Percentiles rank a stretch among this genome's conserved stretches.
Conservation (phyloP, 2,329 filamentous ascomycete genomes). For the Nigrograna mackinnonii region DNA sequence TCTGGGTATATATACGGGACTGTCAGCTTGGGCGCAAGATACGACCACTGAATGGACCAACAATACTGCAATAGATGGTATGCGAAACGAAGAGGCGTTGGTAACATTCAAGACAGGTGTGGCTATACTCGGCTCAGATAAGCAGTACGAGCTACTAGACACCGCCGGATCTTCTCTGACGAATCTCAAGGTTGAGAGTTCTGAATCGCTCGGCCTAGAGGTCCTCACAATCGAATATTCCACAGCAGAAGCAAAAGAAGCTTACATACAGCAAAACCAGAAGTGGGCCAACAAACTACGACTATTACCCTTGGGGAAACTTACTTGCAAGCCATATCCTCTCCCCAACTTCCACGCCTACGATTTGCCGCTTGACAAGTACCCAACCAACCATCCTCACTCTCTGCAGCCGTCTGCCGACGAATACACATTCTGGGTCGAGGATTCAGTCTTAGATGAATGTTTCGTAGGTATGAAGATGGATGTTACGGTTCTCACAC, state of each 20-base stretch:
- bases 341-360: constrained; percentile 44
- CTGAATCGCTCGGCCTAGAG: constrained; percentile 37
- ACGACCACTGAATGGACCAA: constrained; percentile 17
- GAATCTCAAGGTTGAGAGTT: constrained; percentile 18
- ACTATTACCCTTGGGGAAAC: constrained; percentile 56
- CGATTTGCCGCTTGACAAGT: constrained; percentile 40
- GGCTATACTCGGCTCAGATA: constrained; percentile 48
- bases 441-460: constrained; percentile 60
- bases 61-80: constrained; percentile 24
- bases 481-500: constrained; percentile 31
- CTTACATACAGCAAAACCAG: constrained; percentile 49
- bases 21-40: constrained; percentile 46
- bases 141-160: constrained; percentile 42
- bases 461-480: constrained; percentile 63
- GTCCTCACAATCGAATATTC: constrained; percentile 54
- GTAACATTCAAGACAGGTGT: constrained; percentile 56
- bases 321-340: constrained; percentile 56
- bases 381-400: constrained; percentile 15
- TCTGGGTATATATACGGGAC: constrained; percentile 45
- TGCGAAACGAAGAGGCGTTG: constrained; percentile 51
- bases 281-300: constrained; percentile 40
- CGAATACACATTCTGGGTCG: constrained; percentile 65
- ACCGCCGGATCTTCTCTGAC: constrained; percentile 3
- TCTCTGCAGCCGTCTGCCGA: constrained; percentile 2
- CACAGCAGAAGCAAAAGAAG: constrained; percentile 46